These are phyloP conservation scores for Ustilago bromivora DNA, from an alignment of 1,284 basidiomycete genomes.

Conservation along the genomic window DNA sequence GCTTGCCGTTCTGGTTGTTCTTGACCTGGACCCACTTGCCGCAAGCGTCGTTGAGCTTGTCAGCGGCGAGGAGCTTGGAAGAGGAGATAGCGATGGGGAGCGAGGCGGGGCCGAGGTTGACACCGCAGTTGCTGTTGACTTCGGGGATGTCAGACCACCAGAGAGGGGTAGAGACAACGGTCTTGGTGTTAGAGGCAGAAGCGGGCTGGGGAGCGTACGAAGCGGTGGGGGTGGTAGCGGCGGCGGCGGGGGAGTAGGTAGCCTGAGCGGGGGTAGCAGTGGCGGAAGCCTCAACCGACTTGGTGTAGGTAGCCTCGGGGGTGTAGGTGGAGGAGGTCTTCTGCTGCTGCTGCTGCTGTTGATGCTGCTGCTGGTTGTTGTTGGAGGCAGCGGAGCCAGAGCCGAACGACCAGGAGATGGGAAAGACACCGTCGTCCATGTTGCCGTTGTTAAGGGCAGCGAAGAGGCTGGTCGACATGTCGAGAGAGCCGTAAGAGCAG, in stretches of 20 bases:
- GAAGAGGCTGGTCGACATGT: conserved; percentile 83
- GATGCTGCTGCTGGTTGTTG: conserved; percentile 45
- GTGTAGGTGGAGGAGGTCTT: conserved; percentile 40
- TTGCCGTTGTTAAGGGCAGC: conserved; percentile 60
- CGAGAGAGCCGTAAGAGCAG: conserved; percentile 80
- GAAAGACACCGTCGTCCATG: conserved; percentile 64
- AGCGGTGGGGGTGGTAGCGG: conserved; percentile 23
- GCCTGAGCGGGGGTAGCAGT: conserved; percentile 32
- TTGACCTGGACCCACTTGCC: conserved; percentile 60
- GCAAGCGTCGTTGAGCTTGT: conserved; percentile 49
- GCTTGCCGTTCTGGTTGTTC: conserved; percentile 61
- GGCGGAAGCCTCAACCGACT: conserved; percentile 11
- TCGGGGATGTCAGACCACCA: conserved; percentile 47
- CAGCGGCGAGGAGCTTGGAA: conserved; percentile 40
- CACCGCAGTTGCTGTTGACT: conserved; percentile 39
- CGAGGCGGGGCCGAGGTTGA: conserved; percentile 32
- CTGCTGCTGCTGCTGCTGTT: conserved; percentile 34
- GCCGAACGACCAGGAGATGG: conserved; percentile 61
- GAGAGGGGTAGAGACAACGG: conserved; percentile 48
- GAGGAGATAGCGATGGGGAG: conserved; percentile 53
- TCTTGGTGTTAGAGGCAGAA: conserved; percentile 37
- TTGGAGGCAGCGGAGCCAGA: conserved; percentile 35
- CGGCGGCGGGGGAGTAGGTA: conserved; percentile 9
- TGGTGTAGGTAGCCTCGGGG: conserved; percentile 24
- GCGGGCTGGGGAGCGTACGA: conserved; percentile 43